phyloP scores from a whole-genome alignment of 345 rosid species.

The Nasturtium officinale region DNA sequence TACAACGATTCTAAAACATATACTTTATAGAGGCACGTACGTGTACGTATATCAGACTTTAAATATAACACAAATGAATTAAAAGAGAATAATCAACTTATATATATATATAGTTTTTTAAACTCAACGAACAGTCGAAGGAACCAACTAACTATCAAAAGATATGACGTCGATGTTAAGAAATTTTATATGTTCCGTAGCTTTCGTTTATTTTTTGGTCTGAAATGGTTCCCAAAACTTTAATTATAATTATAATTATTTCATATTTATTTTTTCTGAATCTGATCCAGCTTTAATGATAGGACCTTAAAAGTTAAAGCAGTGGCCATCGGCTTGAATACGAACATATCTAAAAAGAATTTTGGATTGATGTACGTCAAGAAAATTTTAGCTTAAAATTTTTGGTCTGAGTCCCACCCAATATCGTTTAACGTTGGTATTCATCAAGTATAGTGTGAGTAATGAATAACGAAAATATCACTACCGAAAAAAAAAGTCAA shows the following conservation, averaged over 20 bases:
- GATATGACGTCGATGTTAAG: neutral
- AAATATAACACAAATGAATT: neutral
- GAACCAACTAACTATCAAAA: conserved; percentile 41
- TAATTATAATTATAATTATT: neutral
- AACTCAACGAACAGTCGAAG: conserved; percentile 33
- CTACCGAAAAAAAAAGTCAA: neutral
- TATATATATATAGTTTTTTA: too few relatives aligned
- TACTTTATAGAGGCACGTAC: neutral
- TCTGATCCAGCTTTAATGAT: conserved; percentile 32
- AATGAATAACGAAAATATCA: neutral
- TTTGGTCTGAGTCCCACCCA: neutral
- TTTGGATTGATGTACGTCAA: conserved; percentile 16
- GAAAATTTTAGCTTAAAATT: neutral
- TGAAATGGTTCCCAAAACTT: conserved; percentile 20
- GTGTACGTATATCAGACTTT: conserved; percentile 9
- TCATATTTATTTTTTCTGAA: conserved; percentile 9
- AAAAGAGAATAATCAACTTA: neutral
- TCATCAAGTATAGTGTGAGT: neutral
- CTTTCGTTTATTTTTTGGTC: conserved; percentile 28
- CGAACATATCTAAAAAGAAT: conserved; percentile 13
- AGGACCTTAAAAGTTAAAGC: conserved; percentile 34
- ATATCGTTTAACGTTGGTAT: neutral
- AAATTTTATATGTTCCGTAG: neutral
- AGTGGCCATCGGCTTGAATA: conserved; percentile 30
- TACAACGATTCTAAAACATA: neutral